A percentile compares a stretch with the other conserved stretches of the same genome.
Evolutionary conservation across 2,329 filamentous ascomycete genomes (phyloP).

Genomic region (Epichloe brachyelytri): DNA sequence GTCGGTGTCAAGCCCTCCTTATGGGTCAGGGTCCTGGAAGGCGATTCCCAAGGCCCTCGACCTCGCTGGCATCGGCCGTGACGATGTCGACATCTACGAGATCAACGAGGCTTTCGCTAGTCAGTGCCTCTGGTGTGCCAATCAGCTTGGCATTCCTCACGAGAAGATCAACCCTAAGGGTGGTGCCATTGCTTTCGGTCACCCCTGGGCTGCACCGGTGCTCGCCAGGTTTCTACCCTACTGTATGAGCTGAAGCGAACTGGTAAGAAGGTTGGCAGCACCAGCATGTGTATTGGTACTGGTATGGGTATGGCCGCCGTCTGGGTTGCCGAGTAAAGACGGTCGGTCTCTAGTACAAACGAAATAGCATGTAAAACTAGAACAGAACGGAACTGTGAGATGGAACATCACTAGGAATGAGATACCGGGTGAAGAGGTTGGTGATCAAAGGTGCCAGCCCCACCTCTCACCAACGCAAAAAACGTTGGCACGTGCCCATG

Average conservation of each 20-base stretch:
- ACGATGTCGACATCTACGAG: constrained; percentile 94
- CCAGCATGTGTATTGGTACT: constrained; percentile 92
- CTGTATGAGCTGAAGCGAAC: constrained; percentile 81
- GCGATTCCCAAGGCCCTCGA: constrained; percentile 86
- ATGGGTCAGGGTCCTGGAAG: constrained; percentile 97
- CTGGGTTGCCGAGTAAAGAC: constrained; percentile 75
- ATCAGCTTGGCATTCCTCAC: constrained; percentile 68
- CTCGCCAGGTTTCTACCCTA: constrained; percentile 83
- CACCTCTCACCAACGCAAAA: background rate
- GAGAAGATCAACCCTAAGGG: constrained; percentile 97
- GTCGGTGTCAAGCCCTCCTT: constrained; percentile 85
- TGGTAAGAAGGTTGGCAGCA: constrained; percentile 75
- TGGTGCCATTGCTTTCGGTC: constrained; percentile 89
- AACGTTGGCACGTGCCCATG: constrained; percentile 5
- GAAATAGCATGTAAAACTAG: background rate
- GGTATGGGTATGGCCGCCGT: constrained; percentile 97
- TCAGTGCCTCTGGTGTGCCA: constrained; percentile 87
- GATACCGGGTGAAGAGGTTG: background rate
- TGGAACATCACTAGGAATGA: background rate
- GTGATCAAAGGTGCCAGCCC: background rate
- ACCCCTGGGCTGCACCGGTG: constrained; percentile 91
- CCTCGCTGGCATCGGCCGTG: constrained; percentile 72
- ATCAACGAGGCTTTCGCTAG: constrained; percentile 98
- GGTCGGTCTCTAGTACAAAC: background rate
- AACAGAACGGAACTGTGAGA: background rate